Percentiles rank a stretch among this genome's conserved stretches.
Conservation (phyloP, 805 yeast species). For the Starmerella stigmatis region DNA sequence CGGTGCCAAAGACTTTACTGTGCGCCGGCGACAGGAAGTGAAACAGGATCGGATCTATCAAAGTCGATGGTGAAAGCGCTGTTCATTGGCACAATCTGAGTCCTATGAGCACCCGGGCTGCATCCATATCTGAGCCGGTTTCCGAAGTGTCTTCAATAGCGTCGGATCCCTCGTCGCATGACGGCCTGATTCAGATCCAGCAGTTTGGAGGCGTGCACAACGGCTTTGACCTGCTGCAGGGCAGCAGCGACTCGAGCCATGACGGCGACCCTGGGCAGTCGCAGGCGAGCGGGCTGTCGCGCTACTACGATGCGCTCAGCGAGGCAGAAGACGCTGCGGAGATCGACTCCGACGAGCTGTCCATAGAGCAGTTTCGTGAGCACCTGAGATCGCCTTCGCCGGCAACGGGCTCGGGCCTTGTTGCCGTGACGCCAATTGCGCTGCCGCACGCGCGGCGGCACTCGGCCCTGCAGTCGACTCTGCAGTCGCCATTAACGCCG, state of each 20-base stretch:
- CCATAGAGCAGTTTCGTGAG: conserved; percentile 2
- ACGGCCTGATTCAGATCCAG: background rate
- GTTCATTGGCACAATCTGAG: background rate
- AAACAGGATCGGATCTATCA: background rate
- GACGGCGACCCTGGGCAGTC: background rate
- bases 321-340: background rate
- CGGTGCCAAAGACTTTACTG: too few species aligned
- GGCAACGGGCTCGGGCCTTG: background rate
- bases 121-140: background rate
- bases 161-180: background rate
- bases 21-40: background rate
- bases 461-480: background rate
- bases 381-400: background rate
- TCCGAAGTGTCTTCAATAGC: background rate
- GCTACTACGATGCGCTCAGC: background rate
- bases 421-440: background rate
- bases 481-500: too few species aligned
- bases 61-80: background rate
- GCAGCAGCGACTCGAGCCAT: background rate
- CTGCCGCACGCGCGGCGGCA: background rate
- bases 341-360: background rate
- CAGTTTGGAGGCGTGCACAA: background rate
- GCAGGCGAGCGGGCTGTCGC: background rate
- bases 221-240: conserved; percentile 4
- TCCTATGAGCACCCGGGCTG: background rate